phyloP scores from a whole-genome alignment of 1,284 basidiomycete species.

The Amylostereum chailletii region DNA sequence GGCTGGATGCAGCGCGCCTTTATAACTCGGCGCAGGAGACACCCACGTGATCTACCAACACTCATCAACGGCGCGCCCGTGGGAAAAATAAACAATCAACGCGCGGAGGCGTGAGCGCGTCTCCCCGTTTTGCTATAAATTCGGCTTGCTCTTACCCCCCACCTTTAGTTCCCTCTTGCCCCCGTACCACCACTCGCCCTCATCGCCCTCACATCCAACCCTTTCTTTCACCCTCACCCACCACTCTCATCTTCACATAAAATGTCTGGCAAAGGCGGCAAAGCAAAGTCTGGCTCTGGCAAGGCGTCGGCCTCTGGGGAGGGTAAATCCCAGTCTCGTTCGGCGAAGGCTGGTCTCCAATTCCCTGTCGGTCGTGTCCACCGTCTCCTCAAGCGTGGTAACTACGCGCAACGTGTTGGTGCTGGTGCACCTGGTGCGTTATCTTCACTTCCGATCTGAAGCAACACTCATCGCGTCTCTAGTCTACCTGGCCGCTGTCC shows the following conservation, averaged over 20 bases:
- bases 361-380: constrained; percentile 92
- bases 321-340: constrained; percentile 63
- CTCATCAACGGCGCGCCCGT: not conserved
- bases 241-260: constrained; percentile 8
- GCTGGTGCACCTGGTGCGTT: constrained; percentile 69
- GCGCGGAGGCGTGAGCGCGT: not conserved
- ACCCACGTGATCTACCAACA: too few relatives aligned
- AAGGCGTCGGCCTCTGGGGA: constrained; percentile 39
- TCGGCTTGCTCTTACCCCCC: not conserved
- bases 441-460: not conserved
- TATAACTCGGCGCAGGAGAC: too few relatives aligned
- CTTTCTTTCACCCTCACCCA: not conserved
- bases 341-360: constrained; percentile 76
- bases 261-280: constrained; percentile 57
- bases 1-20: too few relatives aligned
- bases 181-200: not conserved
- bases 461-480: constrained; percentile 8
- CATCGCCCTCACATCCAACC: constrained; percentile 11
- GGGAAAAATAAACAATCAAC: not conserved
- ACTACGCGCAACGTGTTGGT: constrained; percentile 78
- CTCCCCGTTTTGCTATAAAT: not conserved
- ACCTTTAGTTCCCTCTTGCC: not conserved
- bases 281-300: constrained; percentile 55
- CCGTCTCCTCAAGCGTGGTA: constrained; percentile 82
- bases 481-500: constrained; percentile 83